Conservation (phyloP, 2,329 filamentous ascomycete species). For the Beauveria asiatica region DNA sequence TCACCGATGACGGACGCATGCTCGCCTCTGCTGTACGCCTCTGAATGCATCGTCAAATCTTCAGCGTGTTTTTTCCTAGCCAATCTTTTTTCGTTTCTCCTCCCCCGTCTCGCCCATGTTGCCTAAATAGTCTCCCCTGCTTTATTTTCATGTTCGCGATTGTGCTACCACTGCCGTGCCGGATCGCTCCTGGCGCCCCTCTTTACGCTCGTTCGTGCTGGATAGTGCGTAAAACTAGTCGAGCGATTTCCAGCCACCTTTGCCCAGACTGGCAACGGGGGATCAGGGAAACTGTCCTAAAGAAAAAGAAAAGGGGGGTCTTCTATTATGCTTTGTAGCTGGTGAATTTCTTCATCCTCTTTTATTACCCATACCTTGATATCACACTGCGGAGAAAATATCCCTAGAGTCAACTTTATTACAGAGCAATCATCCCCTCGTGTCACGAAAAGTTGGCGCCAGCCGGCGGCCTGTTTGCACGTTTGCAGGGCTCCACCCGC, state of each 20-base stretch:
- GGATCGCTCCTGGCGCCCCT: neutral
- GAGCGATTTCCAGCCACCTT: too few relatives aligned
- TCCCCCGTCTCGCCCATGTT: neutral
- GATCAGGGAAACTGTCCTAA: too few relatives aligned
- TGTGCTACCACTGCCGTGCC: neutral
- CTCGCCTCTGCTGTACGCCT: neutral
- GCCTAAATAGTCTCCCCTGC: neutral
- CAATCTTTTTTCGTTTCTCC: neutral
- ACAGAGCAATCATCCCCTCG: too few relatives aligned
- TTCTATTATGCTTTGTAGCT: too few relatives aligned
- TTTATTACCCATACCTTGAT: too few relatives aligned
- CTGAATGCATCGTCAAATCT: neutral
- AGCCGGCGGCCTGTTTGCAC: neutral
- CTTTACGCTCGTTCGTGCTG: neutral
- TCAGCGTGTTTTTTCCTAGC: neutral
- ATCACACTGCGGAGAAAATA: too few relatives aligned
- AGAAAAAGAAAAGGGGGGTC: too few relatives aligned
- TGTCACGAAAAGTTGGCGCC: neutral
- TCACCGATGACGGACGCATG: constrained; percentile 6
- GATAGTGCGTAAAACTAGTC: too few relatives aligned
- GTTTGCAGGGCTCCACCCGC: neutral
- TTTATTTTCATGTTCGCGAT: neutral
- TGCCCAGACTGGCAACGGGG: too few relatives aligned
- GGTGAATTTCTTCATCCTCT: too few relatives aligned
- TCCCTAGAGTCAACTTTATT: too few relatives aligned